Evolutionary conservation across 257 asterid species (phyloP).

Genomic region (Nicotiana tomentosiformis): DNA sequence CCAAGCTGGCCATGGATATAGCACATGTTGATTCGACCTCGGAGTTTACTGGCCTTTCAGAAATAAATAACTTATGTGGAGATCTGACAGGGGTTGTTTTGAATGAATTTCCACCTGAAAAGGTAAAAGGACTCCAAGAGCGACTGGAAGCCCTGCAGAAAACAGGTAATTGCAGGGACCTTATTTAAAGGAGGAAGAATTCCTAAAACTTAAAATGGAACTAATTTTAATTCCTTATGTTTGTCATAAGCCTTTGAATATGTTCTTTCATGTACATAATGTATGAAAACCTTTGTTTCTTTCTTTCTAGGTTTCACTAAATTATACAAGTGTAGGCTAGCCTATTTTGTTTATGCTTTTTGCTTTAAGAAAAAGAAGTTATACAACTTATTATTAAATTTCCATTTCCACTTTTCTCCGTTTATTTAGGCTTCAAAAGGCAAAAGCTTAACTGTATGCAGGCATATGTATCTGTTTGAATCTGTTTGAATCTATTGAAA

Average conservation of each 20-base stretch:
- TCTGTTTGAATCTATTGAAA: no score
- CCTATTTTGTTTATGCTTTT: no score
- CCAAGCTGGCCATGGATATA: slow-evolving; percentile 73
- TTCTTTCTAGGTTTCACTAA: no score
- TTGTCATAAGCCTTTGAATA: neutral
- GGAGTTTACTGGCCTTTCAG: slow-evolving; percentile 63
- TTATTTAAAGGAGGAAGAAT: neutral
- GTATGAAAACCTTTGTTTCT: neutral
- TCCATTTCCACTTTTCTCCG: no score
- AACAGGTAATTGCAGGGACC: slow-evolving; percentile 44
- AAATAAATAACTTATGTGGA: slow-evolving; percentile 35
- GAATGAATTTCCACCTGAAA: slow-evolving; percentile 70
- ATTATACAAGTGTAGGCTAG: no score
- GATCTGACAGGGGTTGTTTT: slow-evolving; percentile 56
- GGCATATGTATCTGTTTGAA: no score
- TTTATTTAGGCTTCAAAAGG: no score
- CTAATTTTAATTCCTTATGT: no score
- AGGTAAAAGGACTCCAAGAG: slow-evolving; percentile 54
- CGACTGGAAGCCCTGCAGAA: slow-evolving; percentile 68
- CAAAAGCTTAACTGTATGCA: no score
- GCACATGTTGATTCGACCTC: slow-evolving; percentile 69
- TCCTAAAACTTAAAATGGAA: neutral
- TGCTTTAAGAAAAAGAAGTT: no score
- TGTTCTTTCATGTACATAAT: neutral
- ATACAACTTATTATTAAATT: no score